These are phyloP conservation scores for Auriscalpium orientale DNA, from an alignment of 768 basidiomycete genomes.

Conservation along the genomic window DNA sequence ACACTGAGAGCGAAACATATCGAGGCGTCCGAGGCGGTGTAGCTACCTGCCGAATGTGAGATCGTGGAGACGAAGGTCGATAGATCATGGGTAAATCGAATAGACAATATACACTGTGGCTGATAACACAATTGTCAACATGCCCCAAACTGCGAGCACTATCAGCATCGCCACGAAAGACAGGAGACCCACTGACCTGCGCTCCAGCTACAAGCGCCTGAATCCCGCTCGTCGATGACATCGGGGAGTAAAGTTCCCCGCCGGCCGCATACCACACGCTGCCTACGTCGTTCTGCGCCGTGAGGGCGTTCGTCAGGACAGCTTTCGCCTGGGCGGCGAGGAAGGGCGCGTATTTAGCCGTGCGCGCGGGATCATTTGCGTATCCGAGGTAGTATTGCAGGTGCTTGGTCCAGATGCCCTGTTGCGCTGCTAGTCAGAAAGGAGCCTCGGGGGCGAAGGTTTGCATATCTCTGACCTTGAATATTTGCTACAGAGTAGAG, in stretches of 20 bases:
- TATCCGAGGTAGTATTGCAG: constrained; percentile 41
- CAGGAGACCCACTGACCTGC: constrained; percentile 4
- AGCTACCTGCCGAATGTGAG: no score
- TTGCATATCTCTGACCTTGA: constrained; percentile 30
- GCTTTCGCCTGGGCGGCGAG: constrained; percentile 32
- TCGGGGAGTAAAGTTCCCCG: constrained; percentile 22
- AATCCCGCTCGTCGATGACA: constrained; percentile 13
- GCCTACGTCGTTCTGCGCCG: constrained; percentile 33
- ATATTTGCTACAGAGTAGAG: not conserved
- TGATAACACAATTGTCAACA: not conserved
- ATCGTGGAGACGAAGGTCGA: no score
- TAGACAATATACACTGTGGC: no score
- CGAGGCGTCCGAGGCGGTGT: no score
- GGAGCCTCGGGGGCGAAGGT: not conserved
- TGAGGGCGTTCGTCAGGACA: constrained; percentile 37
- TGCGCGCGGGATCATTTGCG: constrained; percentile 34
- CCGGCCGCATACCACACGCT: constrained; percentile 26
- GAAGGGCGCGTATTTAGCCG: constrained; percentile 32
- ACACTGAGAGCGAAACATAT: no score
- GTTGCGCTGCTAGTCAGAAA: not conserved
- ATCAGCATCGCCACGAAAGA: no score
- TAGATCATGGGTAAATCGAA: no score
- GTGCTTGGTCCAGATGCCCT: constrained; percentile 47
- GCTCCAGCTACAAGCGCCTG: constrained; percentile 9
- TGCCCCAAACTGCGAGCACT: not conserved